These are phyloP conservation scores for Tephrocybe sp. DNA, from an alignment of 768 basidiomycete genomes.

Conservation along the genomic window DNA sequence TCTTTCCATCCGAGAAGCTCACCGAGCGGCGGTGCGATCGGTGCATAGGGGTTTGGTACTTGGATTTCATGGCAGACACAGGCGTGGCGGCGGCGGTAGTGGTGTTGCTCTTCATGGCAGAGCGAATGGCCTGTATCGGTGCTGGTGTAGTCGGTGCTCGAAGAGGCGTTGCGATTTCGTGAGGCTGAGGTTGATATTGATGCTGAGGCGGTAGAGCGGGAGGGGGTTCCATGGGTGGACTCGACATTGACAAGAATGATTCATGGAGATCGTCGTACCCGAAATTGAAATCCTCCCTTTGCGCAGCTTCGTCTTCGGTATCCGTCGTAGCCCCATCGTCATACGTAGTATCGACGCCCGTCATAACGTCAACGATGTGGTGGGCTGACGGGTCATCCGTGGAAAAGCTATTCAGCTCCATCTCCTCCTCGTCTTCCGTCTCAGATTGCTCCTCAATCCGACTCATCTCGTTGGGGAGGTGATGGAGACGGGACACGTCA, in stretches of 20 bases:
- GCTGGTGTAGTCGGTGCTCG: conserved; percentile 17
- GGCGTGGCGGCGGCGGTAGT: conserved; percentile 38
- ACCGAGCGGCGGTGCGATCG: conserved; percentile 75
- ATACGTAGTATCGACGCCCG: conserved; percentile 41
- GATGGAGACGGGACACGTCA: conserved; percentile 14
- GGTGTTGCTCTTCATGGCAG: conserved; percentile 39
- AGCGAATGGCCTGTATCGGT: conserved; percentile 36
- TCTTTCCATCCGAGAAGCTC: conserved; percentile 94
- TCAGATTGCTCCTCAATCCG: conserved; percentile 48
- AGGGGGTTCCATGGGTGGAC: conserved; percentile 8
- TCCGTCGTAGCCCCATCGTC: conserved; percentile 46
- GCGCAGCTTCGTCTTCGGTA: conserved; percentile 43
- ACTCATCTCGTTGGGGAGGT: conserved; percentile 34
- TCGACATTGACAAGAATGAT: conserved; percentile 10
- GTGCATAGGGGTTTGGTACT: conserved; percentile 54
- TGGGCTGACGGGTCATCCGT: conserved; percentile 61
- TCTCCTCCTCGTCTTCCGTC: conserved; percentile 64
- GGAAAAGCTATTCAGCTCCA: conserved; percentile 67
- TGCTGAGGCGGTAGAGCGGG: background rate
- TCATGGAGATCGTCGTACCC: conserved; percentile 29
- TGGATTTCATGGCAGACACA: conserved; percentile 54
- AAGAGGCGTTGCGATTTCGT: conserved; percentile 20
- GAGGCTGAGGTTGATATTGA: too few relatives aligned
- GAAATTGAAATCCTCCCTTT: conserved; percentile 29
- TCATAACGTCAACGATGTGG: conserved; percentile 49